Conservation (phyloP, 352 stramenopile genomes). For the Pythium pectinolyticum region DNA sequence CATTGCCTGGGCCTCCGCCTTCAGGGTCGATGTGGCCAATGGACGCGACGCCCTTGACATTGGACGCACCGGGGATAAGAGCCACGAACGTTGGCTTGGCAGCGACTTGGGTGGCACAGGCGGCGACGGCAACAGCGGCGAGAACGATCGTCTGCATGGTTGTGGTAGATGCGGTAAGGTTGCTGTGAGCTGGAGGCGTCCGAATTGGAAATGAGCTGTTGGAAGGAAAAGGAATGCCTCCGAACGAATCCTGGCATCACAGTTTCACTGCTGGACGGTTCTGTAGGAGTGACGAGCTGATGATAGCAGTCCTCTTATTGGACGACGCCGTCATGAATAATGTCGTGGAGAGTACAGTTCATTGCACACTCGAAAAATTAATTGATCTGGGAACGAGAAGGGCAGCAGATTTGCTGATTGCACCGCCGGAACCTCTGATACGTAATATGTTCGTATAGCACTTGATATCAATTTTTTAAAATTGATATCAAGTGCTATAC, state of each 20-base stretch:
- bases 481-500: not conserved
- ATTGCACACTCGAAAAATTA: too few species aligned
- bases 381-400: too few species aligned
- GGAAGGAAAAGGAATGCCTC: too few species aligned
- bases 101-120: slow-evolving; percentile 11
- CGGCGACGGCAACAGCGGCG: slow-evolving; percentile 3
- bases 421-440: not conserved
- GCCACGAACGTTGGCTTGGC: slow-evolving; percentile 24
- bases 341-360: too few species aligned
- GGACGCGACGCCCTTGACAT: slow-evolving; percentile 24
- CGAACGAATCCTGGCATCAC: too few species aligned
- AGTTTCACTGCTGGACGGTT: too few species aligned
- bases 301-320: too few species aligned
- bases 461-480: not conserved
- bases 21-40: slow-evolving; percentile 38
- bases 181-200: slow-evolving; percentile 7
- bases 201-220: slow-evolving; percentile 13
- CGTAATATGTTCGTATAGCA: too few species aligned
- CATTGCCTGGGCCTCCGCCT: slow-evolving; percentile 33
- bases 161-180: not conserved
- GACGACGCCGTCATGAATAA: too few species aligned
- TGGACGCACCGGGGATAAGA: slow-evolving; percentile 18
- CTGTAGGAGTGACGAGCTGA: too few species aligned
- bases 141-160: slow-evolving; percentile 22
- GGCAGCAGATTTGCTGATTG: not conserved